Base-by-base conservation (phyloP, 768 basidiomycete species). In the Trametes meyenii region DNA sequence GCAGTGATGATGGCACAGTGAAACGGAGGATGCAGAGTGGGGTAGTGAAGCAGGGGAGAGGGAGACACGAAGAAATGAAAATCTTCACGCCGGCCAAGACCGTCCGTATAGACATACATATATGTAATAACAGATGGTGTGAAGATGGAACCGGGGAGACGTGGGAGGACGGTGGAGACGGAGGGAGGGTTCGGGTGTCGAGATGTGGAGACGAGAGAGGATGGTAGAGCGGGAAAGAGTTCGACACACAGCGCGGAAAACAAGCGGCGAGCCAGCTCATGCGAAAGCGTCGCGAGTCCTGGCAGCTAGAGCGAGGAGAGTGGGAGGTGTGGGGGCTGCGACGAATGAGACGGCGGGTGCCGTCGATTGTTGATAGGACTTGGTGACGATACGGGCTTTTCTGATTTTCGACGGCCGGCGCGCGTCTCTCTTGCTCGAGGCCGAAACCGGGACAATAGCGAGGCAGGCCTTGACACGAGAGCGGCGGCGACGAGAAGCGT, bases 61-160 rank as follows among this genome's bases (percentile, higher is more conserved):
- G 29, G 39, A 23, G 21, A 46, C 29, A 33, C 29, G 29, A 33
- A 33, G 29, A 44, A 39, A 21, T 38, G 48, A 35, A 51, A 38
- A 51, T 55, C 62, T 56, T 55, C 53, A 48, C 38, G 50, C 40
- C 62, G 62, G 57, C 39, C 51, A 21, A 40, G 43, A 49, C 55
- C 62, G 58, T 64, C 58, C 62, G 44, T 60, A 54, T 60, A 60
- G 52, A 64, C 62, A 55, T 60, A 60, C 58, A 64, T 59, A 64
- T 51, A 64, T 56, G 50, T 35, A 24, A 58, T 50, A 53, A 60
- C 58, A 64, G 43, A 64, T 64, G 57, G 40, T 33, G 48, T 63
- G 57, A 62, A 62, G 61, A 62, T 62, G 50, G 51, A 42, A 39
- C 17, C 23, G 23, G 48, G 38, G 57, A 42, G 61, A 58, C 43